Evolutionary conservation across 805 yeast species (phyloP), one percentile per base, ranked within the genome.

Genomic region (Monosporozyma aerobia): DNA sequence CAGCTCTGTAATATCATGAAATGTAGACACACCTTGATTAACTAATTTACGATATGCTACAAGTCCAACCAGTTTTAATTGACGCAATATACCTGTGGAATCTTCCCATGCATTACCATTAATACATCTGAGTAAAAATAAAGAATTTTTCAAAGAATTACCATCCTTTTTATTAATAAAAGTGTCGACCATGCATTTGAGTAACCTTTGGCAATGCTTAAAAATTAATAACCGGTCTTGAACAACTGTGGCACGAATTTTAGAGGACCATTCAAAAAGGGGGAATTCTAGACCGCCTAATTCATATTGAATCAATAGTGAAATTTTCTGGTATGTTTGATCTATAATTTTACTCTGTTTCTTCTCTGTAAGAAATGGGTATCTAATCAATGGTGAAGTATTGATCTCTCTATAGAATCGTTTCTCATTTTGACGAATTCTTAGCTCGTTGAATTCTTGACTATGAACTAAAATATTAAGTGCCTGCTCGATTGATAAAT

Each of bases 31-130:
- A n/a, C 71, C 65, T 8, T 69, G 69, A 22, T 63, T 68, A 0
- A 65, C 63, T 50, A 78, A 64, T 46, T 69, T 72, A 41, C 73
- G 63, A 0, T 75, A 72, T 27, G 73, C 65, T 0, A 68, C 72
- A 2, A 71, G 53, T 0, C 80, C 82, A 22, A 80, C 63, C 5
- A 75, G 77, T 29, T 74, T 74, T 10, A 80, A 51, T 52, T 80
- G 84, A 48, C 73, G 62, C n/a, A 79, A 59, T 3, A 72, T 73
- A 60, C 71, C 68, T 0, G 76, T 61, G 0, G 74, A 59, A 50
- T 72, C 74, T 54, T 78, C 82, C 85, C 85, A 79, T 14, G 80
- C 70, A 53, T 67, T 70, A 0, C 78, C 77, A 46, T 60, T 62
- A 1, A 77, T 52, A 43, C 76, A 73, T 51, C 81, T 63, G 2